Evolutionary conservation across 352 stramenopile genomes (phyloP).

Genomic region (Hyphochytrium catenoides): DNA sequence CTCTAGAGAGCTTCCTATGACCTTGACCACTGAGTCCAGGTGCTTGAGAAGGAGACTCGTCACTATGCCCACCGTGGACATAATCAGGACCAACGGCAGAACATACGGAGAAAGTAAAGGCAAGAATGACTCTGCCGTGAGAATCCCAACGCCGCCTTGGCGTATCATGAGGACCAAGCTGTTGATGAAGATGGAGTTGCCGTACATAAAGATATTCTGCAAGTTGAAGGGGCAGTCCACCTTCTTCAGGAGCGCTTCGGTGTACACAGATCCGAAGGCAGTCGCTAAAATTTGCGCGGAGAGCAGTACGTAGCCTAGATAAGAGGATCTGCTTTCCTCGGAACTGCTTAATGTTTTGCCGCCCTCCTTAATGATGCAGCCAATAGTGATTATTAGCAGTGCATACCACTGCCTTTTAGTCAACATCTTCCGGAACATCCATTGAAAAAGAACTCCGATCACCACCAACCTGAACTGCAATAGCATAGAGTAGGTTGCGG

Average conservation of each 20-base stretch:
- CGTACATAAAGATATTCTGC: conserved; percentile 60
- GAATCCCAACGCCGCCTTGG: conserved; percentile 18
- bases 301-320: conserved; percentile 19
- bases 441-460: conserved; percentile 38
- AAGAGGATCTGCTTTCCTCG: too few relatives aligned
- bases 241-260: conserved; percentile 50
- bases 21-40: conserved; percentile 46
- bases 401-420: conserved; percentile 51
- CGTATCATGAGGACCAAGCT: conserved; percentile 30
- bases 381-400: conserved; percentile 29
- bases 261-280: conserved; percentile 54
- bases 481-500: conserved; percentile 42
- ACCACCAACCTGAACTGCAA: conserved; percentile 52
- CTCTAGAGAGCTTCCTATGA: conserved; percentile 41
- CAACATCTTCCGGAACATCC: conserved; percentile 38
- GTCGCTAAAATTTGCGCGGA: conserved; percentile 47
- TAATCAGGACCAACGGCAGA: conserved; percentile 50
- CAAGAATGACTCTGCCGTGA: conserved; percentile 21
- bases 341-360: too few relatives aligned
- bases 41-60: conserved; percentile 51
- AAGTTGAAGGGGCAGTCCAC: conserved; percentile 31
- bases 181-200: conserved; percentile 44
- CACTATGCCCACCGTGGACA: conserved; percentile 45
- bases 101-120: conserved; percentile 20
- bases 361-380: conserved; percentile 49